Base-by-base conservation (phyloP, 2,329 filamentous ascomycete genomes). In the Neurospora sp. region DNA sequence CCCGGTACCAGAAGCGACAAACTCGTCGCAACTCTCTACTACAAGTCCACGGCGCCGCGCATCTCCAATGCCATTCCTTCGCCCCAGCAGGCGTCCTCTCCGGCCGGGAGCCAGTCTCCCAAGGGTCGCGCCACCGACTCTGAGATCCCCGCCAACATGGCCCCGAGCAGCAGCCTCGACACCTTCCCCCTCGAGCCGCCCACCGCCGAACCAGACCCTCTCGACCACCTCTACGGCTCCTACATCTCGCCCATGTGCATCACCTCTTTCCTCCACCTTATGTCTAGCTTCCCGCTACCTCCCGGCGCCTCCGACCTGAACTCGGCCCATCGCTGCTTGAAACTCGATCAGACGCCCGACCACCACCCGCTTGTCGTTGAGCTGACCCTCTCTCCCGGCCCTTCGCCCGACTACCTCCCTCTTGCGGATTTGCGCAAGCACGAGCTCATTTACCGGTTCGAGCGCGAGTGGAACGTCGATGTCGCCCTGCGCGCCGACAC, bases 401-500 rank as follows among this genome's bases (percentile, higher is more conserved):
- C 88, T 1, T 83, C 85, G 10, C 82, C 84, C 2, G 85, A 88
- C 75, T 92, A 91, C 80, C 80, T 92, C 76, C 82, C 88, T 76
- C 76, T 95, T 19, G 82, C 85, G 2, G 91, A 93, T 74, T 82
- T 96, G 75, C 87, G 92, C 73, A 91, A 91, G 77, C 90, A 96
- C 78, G 92, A 95, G 81, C 87, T 89, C 71, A 89, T 97, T 71
- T 93, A 92, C 82, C 86, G 89, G 19, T 96, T 96, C 76, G 93
- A 97, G 85, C 87, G 89, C 73, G 91, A 95, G 79, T 96, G 93
- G 92, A 94, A 93, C 76, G 90, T 96, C 52, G 92, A 96, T 79
- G 90, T 95, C 15, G 87, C 92, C 23, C 84, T 97, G 72, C 92
- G 96, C 79, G 81, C 81, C 52, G 92, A 95, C 77, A 87, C 84